Percentiles rank a stretch among this genome's conserved stretches.
phyloP scores from a whole-genome alignment of 2,329 filamentous ascomycete species.

The Chaetomium sp. region DNA sequence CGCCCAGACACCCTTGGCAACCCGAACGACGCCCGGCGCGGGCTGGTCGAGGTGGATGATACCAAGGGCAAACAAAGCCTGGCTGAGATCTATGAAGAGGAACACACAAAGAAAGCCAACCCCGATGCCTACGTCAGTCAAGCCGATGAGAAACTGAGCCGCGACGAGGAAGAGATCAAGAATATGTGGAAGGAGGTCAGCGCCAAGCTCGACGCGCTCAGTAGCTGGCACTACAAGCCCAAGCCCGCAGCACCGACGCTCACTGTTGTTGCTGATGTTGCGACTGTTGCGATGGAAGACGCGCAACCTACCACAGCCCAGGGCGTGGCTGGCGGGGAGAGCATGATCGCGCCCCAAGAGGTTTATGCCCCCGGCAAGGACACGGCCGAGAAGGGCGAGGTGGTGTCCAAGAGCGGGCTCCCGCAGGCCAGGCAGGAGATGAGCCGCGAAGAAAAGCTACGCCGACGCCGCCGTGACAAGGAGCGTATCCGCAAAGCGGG shows the following conservation, averaged over 20 bases:
- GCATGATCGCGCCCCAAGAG: slow-evolving; percentile 87
- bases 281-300: slow-evolving; percentile 92
- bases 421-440: slow-evolving; percentile 80
- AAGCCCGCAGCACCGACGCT: slow-evolving; percentile 75
- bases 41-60: slow-evolving; percentile 76
- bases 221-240: slow-evolving; percentile 92
- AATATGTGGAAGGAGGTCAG: slow-evolving; percentile 76
- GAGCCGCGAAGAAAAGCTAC: slow-evolving; percentile 75
- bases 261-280: slow-evolving; percentile 81
- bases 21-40: slow-evolving; percentile 56
- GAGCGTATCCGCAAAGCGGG: slow-evolving; percentile 66
- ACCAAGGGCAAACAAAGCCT: slow-evolving; percentile 80
- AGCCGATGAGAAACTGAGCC: slow-evolving; percentile 72
- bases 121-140: slow-evolving; percentile 73
- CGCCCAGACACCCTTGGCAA: slow-evolving; percentile 66
- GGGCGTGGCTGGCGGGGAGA: slow-evolving; percentile 60
- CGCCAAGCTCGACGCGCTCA: slow-evolving; percentile 77
- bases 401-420: slow-evolving; percentile 70
- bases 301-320: slow-evolving; percentile 78
- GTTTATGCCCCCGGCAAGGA: slow-evolving; percentile 76
- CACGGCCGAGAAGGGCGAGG: slow-evolving; percentile 58
- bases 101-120: slow-evolving; percentile 73
- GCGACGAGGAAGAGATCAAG: slow-evolving; percentile 77
- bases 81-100: slow-evolving; percentile 89
- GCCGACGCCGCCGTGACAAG: slow-evolving; percentile 73